Conservation (phyloP, 192 early-diverging fungal species). For the Rhizophagus prolifer region DNA sequence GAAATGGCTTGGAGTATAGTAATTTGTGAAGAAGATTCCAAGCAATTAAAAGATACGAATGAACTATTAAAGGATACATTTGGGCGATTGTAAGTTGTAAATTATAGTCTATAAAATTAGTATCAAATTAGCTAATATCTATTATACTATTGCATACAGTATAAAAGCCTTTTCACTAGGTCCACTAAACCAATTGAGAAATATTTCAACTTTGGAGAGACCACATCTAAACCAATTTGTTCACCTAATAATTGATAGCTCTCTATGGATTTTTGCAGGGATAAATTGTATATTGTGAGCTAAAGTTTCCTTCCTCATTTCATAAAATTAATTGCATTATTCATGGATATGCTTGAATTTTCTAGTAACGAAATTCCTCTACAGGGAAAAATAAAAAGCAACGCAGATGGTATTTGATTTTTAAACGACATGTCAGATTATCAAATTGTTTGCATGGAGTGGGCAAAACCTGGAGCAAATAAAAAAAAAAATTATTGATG, state of each 20-base stretch:
- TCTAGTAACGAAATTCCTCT: slow-evolving; percentile 2
- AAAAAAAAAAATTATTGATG: neutral
- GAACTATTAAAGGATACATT: neutral
- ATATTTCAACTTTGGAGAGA: slow-evolving; percentile 19
- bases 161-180: neutral
- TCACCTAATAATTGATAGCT: slow-evolving; percentile 7
- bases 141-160: neutral
- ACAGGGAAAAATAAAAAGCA: slow-evolving; percentile 7
- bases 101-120: neutral
- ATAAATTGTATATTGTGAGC: slow-evolving; percentile 14
- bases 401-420: slow-evolving; percentile 12
- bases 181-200: slow-evolving; percentile 14
- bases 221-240: slow-evolving; percentile 18
- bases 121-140: neutral
- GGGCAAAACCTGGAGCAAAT: neutral
- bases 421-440: slow-evolving; percentile 16
- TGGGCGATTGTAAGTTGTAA: slow-evolving; percentile 17
- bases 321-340: neutral
- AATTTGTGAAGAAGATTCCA: neutral
- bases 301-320: neutral
- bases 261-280: slow-evolving; percentile 9
- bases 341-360: neutral
- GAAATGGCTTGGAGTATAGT: slow-evolving; percentile 5
- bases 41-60: slow-evolving; percentile 2
- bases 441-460: slow-evolving; percentile 8